Percentiles rank a stretch among this genome's conserved stretches.
phyloP scores from a whole-genome alignment of 352 stramenopile species.

The Halophytophthora polymorphica region DNA sequence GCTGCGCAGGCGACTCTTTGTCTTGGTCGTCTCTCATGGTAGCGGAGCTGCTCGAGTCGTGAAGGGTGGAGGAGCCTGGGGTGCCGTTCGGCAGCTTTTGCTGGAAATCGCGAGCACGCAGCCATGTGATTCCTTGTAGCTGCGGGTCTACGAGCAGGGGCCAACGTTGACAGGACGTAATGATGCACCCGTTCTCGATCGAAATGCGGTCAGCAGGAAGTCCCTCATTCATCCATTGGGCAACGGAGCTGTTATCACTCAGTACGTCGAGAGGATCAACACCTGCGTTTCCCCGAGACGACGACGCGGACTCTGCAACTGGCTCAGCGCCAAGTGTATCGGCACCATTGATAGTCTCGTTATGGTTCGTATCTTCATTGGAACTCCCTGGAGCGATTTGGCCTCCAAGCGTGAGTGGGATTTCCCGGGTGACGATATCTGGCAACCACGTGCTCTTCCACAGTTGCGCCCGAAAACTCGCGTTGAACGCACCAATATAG shows the following conservation, averaged over 20 bases:
- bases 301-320: conserved; percentile 6
- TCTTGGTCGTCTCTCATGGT: not conserved
- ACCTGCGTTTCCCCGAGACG: conserved; percentile 6
- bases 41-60: not conserved
- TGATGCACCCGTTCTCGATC: conserved; percentile 92
- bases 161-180: conserved; percentile 85
- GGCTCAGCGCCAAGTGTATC: not conserved
- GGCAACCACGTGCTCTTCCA: conserved; percentile 87
- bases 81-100: conserved; percentile 9
- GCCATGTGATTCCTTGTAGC: conserved; percentile 87
- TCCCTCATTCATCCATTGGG: conserved; percentile 92
- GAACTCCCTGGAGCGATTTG: conserved; percentile 11
- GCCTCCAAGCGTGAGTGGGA: conserved; percentile 63
- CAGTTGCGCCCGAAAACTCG: conserved; percentile 72
- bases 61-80: not conserved
- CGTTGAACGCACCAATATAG: conserved; percentile 91
- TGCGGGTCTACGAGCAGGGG: conserved; percentile 90
- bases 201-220: conserved; percentile 89
- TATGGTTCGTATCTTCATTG: not conserved
- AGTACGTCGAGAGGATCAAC: conserved; percentile 88
- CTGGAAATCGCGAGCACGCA: conserved; percentile 58
- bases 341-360: conserved; percentile 1
- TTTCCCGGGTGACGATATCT: conserved; percentile 83
- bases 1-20: conserved; percentile 5
- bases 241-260: conserved; percentile 77